phyloP scores from a whole-genome alignment of 2,329 filamentous ascomycete genomes.

The Knufia fluminis region DNA sequence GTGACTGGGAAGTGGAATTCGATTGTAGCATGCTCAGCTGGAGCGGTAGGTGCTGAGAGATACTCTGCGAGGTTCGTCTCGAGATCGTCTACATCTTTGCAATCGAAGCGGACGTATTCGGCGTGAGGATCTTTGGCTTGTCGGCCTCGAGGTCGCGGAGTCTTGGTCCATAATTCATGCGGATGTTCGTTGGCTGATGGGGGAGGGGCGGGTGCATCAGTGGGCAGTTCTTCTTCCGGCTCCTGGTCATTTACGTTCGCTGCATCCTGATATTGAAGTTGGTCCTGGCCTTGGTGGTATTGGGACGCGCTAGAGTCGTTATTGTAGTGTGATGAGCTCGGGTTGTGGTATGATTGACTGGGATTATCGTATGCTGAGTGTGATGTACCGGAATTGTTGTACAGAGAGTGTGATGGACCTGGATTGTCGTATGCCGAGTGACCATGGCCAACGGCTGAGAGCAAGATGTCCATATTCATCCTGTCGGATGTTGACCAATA shows the following conservation, averaged over 20 bases:
- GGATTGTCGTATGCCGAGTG: no score
- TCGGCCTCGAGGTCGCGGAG: conserved; percentile 12
- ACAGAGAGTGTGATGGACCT: no score
- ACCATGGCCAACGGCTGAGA: not conserved
- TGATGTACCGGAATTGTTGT: no score
- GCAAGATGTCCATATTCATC: not conserved
- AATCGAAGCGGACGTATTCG: conserved; percentile 16
- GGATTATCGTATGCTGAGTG: no score
- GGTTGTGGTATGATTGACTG: no score
- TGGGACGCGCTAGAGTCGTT: no score
- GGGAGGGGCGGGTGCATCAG: not conserved
- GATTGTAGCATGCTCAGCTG: conserved; percentile 20
- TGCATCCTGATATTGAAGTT: not conserved
- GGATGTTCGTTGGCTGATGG: not conserved
- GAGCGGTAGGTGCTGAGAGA: conserved; percentile 14
- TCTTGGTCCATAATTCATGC: not conserved
- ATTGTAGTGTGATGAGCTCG: no score
- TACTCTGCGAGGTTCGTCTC: conserved; percentile 16
- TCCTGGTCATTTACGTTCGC: not conserved
- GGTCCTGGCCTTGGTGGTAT: no score
- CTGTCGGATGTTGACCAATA: not conserved
- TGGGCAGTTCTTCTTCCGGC: no score
- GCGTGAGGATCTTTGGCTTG: conserved; percentile 20
- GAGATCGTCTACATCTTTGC: conserved; percentile 17
- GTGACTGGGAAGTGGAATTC: conserved; percentile 20